A percentile compares a stretch with the other conserved stretches of the same genome.
Evolutionary conservation across 805 yeast genomes (phyloP).

Genomic region (Yarrowia deformans): DNA sequence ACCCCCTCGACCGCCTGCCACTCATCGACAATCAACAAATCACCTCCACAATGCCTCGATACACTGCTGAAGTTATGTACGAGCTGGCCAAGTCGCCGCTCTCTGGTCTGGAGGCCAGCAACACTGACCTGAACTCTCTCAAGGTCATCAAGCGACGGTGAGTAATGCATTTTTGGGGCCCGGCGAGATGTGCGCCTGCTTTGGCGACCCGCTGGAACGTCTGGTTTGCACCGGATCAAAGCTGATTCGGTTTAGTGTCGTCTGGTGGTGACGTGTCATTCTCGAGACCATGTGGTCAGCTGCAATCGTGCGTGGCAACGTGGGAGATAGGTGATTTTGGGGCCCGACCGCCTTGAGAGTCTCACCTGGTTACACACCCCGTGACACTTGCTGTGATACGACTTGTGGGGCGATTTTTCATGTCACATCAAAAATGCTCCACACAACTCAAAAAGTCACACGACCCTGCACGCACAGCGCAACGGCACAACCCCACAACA

Average conservation of each 20-base stretch:
- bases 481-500: background rate
- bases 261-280: background rate
- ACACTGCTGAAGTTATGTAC: conserved; percentile 46
- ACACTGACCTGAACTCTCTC: conserved; percentile 30
- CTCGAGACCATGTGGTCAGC: background rate
- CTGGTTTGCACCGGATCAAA: background rate
- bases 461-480: conserved; percentile 2
- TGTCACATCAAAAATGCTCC: background rate
- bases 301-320: background rate
- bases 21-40: background rate
- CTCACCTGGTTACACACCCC: background rate
- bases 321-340: background rate
- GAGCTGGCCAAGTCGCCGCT: conserved; percentile 47
- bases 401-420: background rate
- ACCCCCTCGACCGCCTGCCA: conserved; percentile 2
- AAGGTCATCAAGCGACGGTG: conserved; percentile 39
- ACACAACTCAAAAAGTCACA: conserved; percentile 17
- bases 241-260: background rate
- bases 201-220: background rate
- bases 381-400: background rate
- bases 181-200: background rate
- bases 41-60: conserved; percentile 47
- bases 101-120: conserved; percentile 42
- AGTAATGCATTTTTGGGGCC: background rate
- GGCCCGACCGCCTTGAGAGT: background rate